Conservation (phyloP, 148 eudicot genomes). For the Nyssa sinensis region DNA sequence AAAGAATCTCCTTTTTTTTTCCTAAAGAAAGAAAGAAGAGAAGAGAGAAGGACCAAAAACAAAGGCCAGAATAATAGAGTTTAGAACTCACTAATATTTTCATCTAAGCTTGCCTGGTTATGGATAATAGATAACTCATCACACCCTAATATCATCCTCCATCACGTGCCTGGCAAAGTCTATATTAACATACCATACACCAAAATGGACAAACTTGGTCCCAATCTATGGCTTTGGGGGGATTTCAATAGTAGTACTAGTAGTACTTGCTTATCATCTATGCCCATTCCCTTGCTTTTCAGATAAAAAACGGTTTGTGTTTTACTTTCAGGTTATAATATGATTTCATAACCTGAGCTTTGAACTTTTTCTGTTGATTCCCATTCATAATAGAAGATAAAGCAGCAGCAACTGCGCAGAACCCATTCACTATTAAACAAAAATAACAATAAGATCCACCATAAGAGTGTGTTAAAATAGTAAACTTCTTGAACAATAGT, state of each 20-base stretch:
- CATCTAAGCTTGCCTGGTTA: too few relatives aligned
- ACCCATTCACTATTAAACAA: slow-evolving; percentile 2
- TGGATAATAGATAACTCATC: slow-evolving; percentile 30
- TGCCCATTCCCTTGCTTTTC: background rate
- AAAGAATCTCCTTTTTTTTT: slow-evolving; percentile 49
- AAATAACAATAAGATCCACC: background rate
- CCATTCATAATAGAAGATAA: slow-evolving; percentile 16
- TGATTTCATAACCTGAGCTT: slow-evolving; percentile 5
- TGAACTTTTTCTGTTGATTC: slow-evolving; percentile 21
- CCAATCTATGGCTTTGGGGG: slow-evolving; percentile 15
- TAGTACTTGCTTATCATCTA: background rate
- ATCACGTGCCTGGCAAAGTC: slow-evolving; percentile 34
- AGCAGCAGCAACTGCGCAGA: slow-evolving; percentile 10
- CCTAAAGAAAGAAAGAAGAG: slow-evolving; percentile 9
- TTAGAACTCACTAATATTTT: slow-evolving; percentile 12
- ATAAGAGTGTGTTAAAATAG: background rate
- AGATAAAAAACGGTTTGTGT: background rate
- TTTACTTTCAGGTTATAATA: background rate
- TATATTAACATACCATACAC: slow-evolving; percentile 12
- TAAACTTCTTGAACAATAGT: too few relatives aligned
- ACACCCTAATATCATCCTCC: slow-evolving; percentile 20
- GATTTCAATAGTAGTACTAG: slow-evolving; percentile 12
- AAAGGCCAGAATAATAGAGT: slow-evolving; percentile 27
- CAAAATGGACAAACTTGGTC: slow-evolving; percentile 18
- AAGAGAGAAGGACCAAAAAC: slow-evolving; percentile 22